Conservation (phyloP, 495 filamentous ascomycete genomes). For the Trichoderma gamsii region DNA sequence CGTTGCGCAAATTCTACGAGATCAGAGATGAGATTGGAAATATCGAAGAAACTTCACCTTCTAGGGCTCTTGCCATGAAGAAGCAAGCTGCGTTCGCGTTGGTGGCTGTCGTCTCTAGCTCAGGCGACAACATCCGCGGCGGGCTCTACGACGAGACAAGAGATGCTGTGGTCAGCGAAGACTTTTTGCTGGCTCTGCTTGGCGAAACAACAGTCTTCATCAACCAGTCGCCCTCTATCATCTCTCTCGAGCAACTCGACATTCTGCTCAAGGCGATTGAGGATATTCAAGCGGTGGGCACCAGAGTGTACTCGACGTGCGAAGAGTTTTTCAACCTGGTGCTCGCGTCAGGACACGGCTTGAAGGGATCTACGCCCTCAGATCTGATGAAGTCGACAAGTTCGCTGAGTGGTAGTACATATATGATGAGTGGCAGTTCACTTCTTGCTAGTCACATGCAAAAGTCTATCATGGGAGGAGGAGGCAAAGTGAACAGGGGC, state of each 20-base stretch:
- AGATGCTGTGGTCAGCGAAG: conserved; percentile 75
- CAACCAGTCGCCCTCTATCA: conserved; percentile 44
- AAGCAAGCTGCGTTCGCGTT: conserved; percentile 65
- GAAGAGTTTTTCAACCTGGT: conserved; percentile 63
- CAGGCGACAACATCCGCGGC: conserved; percentile 80
- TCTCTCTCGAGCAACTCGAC: conserved; percentile 63
- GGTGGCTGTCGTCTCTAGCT: conserved; percentile 70
- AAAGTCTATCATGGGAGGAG: conserved; percentile 51
- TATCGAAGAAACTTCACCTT: conserved; percentile 33
- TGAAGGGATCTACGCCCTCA: conserved; percentile 50
- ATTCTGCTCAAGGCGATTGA: conserved; percentile 72
- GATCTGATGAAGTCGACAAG: conserved; percentile 61
- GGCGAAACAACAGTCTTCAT: conserved; percentile 77
- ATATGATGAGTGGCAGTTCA: conserved; percentile 62
- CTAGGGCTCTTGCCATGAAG: conserved; percentile 43
- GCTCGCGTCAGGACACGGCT: conserved; percentile 37
- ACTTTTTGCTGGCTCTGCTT: conserved; percentile 74
- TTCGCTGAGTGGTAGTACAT: conserved; percentile 46
- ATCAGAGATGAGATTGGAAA: conserved; percentile 59
- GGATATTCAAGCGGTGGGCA: conserved; percentile 70
- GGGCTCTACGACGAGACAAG: conserved; percentile 74
- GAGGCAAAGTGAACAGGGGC: conserved; percentile 51
- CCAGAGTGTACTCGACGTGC: conserved; percentile 60
- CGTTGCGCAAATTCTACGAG: conserved; percentile 79
- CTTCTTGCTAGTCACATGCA: conserved; percentile 61